Evolutionary conservation across 257 asterid species (phyloP).

Genomic region (Solanum virginianum): DNA sequence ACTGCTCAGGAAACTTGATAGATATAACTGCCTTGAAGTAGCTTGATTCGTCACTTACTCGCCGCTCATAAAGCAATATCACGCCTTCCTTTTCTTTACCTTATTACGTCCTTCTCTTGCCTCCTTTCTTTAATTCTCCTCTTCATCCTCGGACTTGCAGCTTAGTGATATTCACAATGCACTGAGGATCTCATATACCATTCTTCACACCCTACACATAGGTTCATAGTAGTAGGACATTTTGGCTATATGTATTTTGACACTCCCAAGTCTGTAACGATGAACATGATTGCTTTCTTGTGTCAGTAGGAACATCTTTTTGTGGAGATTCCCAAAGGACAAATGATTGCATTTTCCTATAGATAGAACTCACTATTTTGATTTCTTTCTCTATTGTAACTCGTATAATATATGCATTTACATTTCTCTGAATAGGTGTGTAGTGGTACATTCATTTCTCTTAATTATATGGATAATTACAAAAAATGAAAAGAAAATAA

Average conservation of each 20-base stretch:
- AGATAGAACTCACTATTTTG: background rate
- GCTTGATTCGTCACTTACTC: background rate
- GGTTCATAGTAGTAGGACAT: background rate
- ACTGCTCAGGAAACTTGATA: background rate
- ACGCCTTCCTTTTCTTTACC: background rate
- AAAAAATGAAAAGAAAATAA: conserved; percentile 9
- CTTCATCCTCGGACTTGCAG: background rate
- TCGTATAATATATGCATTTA: conserved; percentile 18
- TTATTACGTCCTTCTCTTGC: background rate
- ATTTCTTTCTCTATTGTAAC: conserved; percentile 9
- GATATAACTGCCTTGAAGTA: background rate
- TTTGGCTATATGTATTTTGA: background rate
- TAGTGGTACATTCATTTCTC: background rate
- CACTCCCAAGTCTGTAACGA: background rate
- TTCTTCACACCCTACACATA: background rate
- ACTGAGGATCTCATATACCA: background rate
- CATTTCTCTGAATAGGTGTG: conserved; percentile 12
- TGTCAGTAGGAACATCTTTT: background rate
- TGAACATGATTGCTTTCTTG: background rate
- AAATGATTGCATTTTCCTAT: background rate
- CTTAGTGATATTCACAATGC: background rate
- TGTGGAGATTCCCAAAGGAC: background rate
- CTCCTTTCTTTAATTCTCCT: background rate
- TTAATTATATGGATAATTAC: conserved; percentile 11
- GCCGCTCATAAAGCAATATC: background rate